Base-by-base conservation (phyloP, 2,329 filamentous ascomycete species). In the Alternaria consortialis region DNA sequence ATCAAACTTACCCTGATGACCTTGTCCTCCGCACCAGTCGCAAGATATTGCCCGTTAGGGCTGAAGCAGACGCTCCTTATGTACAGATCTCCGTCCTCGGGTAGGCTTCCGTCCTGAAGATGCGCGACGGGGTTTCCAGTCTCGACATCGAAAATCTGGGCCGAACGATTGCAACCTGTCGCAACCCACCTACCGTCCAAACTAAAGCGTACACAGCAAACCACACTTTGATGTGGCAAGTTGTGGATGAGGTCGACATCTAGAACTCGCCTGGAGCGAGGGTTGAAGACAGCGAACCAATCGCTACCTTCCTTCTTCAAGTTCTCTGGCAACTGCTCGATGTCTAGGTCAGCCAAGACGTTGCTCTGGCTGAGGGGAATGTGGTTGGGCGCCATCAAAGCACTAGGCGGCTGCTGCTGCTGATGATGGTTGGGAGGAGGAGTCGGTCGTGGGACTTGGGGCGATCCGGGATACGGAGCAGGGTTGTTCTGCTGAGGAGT, bases 41-140 rank as follows among this genome's bases (percentile, higher is more conserved):
- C 95, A 34, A 99, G 87, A 72, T 93, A 97, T 74, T 91, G 91
- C 63, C 95, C 94, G 78, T 98, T 94, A 12, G 95, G 95, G 77
- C 94, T 98, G 85, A 99, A 99, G 85, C 95, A 99, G 56, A 99
- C 95, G 74, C 94, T 98, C 71, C 95, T 86, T 72, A 99, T 99
- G 80, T 98, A 99, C 32, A 99, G 84, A 80, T 99, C 95, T 29
- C 94, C 94, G 56, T 91, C 90, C 71, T 94, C 89, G 68, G 96
- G 93, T 46, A 93, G 92, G 46, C 86, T 90, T 70, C 94, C 91
- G 72, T 99, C 95, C 79, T 97, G 93, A 34, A 98, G 84, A 60
- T 95, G 90, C 68, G 92, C 95, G 54, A 98, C 89, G 78, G 94
- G 95, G 70, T 92, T 88, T 57, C 95, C 95, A 15, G 88, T 91